Evolutionary conservation across 768 basidiomycete genomes (phyloP).

Genomic region (Fistulinella prunicolor): DNA sequence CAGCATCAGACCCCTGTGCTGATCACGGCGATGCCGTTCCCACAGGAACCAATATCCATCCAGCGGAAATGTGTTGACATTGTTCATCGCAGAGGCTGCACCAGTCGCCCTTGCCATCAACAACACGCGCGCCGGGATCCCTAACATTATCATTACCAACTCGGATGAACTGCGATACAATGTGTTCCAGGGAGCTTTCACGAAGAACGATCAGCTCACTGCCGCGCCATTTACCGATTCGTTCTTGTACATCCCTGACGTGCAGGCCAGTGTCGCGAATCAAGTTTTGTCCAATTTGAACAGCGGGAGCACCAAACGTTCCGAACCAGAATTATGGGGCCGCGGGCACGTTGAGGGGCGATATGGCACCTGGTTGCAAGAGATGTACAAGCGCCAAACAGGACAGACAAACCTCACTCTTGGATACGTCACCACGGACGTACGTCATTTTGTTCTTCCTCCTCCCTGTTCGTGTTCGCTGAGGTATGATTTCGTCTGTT

Average conservation of each 20-base stretch:
- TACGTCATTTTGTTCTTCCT: conserved; percentile 36
- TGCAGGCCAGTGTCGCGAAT: conserved; percentile 49
- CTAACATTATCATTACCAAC: conserved; percentile 64
- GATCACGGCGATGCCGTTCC: no score
- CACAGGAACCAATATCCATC: conserved; percentile 61
- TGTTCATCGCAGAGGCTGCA: conserved; percentile 51
- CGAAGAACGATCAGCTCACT: conserved; percentile 78
- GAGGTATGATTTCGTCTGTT: not conserved
- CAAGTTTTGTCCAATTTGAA: conserved; percentile 55
- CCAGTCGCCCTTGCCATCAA: conserved; percentile 58
- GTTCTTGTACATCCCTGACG: conserved; percentile 59
- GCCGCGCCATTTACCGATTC: conserved; percentile 65
- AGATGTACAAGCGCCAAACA: conserved; percentile 42
- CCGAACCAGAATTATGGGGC: conserved; percentile 28
- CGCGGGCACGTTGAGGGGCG: conserved; percentile 49
- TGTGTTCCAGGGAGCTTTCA: conserved; percentile 66
- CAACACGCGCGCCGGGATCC: conserved; percentile 57
- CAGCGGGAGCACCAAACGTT: conserved; percentile 32
- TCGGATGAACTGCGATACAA: conserved; percentile 66
- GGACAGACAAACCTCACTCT: conserved; percentile 43
- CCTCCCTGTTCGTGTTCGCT: not conserved
- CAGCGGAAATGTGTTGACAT: conserved; percentile 54
- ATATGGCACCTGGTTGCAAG: conserved; percentile 56
- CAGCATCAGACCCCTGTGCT: no score
- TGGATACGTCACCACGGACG: conserved; percentile 75